Conservation (phyloP, 2,329 filamentous ascomycete species). For the Hymenoscyphus albidus region DNA sequence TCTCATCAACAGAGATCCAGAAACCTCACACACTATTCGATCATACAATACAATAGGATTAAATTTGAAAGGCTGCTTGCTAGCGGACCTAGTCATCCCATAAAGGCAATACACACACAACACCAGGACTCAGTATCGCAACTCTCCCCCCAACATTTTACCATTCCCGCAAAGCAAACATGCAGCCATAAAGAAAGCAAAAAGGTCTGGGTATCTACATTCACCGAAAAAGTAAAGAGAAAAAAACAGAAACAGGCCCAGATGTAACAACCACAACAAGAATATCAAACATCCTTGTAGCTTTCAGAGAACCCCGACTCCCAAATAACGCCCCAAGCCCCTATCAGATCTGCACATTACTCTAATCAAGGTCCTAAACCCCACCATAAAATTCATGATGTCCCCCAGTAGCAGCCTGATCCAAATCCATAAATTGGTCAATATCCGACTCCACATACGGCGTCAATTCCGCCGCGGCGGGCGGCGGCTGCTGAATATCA, state of each 20-base stretch:
- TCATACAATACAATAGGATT: no score
- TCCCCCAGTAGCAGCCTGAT: constrained; percentile 6
- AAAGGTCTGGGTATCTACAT: no score
- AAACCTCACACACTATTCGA: no score
- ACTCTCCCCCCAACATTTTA: no score
- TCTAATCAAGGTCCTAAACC: background rate
- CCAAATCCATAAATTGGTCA: constrained; percentile 21
- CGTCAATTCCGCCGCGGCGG: background rate
- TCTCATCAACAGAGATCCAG: no score
- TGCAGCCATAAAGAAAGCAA: no score
- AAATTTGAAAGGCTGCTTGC: no score
- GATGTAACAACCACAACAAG: background rate
- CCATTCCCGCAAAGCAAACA: no score
- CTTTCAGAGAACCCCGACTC: background rate
- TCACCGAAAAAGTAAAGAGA: no score
- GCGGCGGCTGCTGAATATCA: constrained; percentile 17
- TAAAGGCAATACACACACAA: no score
- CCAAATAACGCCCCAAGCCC: background rate
- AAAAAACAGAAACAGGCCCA: background rate
- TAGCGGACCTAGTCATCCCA: no score
- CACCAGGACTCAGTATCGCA: no score
- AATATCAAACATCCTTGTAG: background rate
- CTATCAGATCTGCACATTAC: background rate
- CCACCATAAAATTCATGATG: constrained; percentile 5
- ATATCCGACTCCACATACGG: constrained; percentile 16